Evolutionary conservation across 106 monocot genomes (phyloP).

Genomic region (Dendrobium nobile): DNA sequence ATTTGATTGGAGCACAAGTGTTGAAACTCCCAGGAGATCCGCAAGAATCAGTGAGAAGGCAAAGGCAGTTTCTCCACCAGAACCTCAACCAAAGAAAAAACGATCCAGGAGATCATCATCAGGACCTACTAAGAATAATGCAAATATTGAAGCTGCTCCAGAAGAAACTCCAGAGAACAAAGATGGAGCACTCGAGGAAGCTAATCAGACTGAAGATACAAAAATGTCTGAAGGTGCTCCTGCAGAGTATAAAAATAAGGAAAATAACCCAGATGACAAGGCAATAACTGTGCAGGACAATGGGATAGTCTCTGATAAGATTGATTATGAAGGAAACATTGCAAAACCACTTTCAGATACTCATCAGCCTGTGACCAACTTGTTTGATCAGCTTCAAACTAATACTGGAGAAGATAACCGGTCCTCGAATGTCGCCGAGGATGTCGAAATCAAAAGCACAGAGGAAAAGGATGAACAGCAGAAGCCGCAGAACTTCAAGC

Average conservation of each 20-base stretch:
- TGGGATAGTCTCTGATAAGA: background rate
- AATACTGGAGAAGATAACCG: background rate
- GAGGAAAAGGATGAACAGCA: background rate
- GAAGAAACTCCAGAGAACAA: background rate
- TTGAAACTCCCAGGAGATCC: background rate
- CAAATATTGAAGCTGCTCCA: background rate
- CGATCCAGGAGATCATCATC: background rate
- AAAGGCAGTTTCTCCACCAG: constrained; percentile 5
- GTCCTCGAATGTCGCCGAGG: background rate
- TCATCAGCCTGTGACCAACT: background rate
- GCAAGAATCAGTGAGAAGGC: constrained; percentile 7
- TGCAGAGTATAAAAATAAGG: background rate
- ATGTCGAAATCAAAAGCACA: background rate
- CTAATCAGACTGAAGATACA: background rate
- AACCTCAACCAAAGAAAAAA: background rate
- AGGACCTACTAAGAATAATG: background rate
- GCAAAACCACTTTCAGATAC: background rate
- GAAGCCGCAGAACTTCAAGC: background rate
- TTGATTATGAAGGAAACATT: constrained; percentile 1
- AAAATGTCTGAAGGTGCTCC: background rate
- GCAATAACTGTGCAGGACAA: background rate
- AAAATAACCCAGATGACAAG: background rate
- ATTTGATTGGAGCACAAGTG: constrained; percentile 7
- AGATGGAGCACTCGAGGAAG: background rate
- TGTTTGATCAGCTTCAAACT: background rate